phyloP scores from a whole-genome alignment of 495 filamentous ascomycete genomes.

The Penicillium odoratum region DNA sequence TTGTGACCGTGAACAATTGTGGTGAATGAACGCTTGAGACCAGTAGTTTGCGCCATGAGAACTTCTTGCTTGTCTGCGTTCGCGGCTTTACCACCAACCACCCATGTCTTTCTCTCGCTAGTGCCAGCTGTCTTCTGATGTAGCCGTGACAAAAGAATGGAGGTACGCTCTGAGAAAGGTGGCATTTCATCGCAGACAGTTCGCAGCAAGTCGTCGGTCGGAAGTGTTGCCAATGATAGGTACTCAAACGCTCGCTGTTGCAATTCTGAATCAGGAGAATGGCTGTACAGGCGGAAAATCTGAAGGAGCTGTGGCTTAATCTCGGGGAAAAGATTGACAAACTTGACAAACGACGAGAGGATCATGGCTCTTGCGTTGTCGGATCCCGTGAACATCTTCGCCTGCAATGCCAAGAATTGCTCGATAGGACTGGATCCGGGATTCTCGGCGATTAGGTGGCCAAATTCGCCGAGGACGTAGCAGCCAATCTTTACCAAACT shows the following conservation, averaged over 20 bases:
- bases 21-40: slow-evolving; percentile 82
- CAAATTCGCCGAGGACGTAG: slow-evolving; percentile 94
- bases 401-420: slow-evolving; percentile 90
- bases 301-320: slow-evolving; percentile 94
- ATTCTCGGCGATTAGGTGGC: slow-evolving; percentile 95
- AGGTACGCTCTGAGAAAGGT: slow-evolving; percentile 92
- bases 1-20: slow-evolving; percentile 52
- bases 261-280: slow-evolving; percentile 91
- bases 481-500: slow-evolving; percentile 96
- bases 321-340: slow-evolving; percentile 96
- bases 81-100: slow-evolving; percentile 90
- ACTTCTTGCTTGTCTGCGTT: slow-evolving; percentile 80
- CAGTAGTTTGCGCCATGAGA: slow-evolving; percentile 75
- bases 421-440: slow-evolving; percentile 94
- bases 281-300: slow-evolving; percentile 89
- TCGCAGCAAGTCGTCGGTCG: slow-evolving; percentile 87
- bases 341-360: slow-evolving; percentile 93
- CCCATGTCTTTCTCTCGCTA: slow-evolving; percentile 93
- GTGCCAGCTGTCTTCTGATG: slow-evolving; percentile 91
- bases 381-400: slow-evolving; percentile 86
- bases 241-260: slow-evolving; percentile 98
- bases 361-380: slow-evolving; percentile 91
- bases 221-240: slow-evolving; percentile 78
- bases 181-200: slow-evolving; percentile 99
- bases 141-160: slow-evolving; percentile 85